Percentiles rank a stretch among this genome's conserved stretches.
These are phyloP conservation scores for Mycena latifolia DNA, from an alignment of 768 basidiomycete genomes.

Conservation along the genomic window DNA sequence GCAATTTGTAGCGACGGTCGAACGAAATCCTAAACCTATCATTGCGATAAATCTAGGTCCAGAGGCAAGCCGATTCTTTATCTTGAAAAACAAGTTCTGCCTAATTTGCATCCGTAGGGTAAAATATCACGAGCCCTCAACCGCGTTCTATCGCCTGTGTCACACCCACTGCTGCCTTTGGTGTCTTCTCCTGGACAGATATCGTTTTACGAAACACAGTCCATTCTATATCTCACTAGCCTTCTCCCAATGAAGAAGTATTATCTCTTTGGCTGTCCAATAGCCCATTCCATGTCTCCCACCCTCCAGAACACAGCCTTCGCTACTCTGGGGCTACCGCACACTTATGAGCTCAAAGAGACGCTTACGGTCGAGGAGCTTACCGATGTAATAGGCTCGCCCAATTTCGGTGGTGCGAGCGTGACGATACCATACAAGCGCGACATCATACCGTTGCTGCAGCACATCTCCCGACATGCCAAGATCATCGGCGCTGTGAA, in stretches of 20 bases:
- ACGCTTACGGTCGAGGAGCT: conserved; percentile 63
- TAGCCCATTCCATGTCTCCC: conserved; percentile 79
- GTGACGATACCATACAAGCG: conserved; percentile 88
- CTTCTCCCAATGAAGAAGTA: conserved; percentile 69
- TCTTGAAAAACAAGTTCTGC: neutral
- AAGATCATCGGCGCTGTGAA: conserved; percentile 83
- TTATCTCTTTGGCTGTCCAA: conserved; percentile 80
- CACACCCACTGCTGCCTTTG: conserved; percentile 76
- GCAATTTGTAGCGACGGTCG: conserved; percentile 61
- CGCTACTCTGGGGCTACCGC: conserved; percentile 71
- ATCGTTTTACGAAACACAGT: conserved; percentile 75
- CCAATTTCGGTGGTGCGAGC: conserved; percentile 83
- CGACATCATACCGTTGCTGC: conserved; percentile 76
- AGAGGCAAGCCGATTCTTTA: conserved; percentile 37
- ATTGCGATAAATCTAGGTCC: conserved; percentile 85
- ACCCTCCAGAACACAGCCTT: conserved; percentile 83
- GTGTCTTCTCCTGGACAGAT: conserved; percentile 82
- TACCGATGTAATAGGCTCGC: conserved; percentile 55
- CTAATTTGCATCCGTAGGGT: conserved; percentile 51
- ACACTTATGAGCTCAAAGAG: conserved; percentile 73
- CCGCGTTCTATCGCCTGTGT: conserved; percentile 78
- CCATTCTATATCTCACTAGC: conserved; percentile 72
- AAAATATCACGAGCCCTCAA: conserved; percentile 81
- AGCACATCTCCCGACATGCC: conserved; percentile 73
- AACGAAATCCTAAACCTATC: conserved; percentile 64